Evolutionary conservation across 2,329 filamentous ascomycete genomes (phyloP).

Genomic region (Penicillium sp.): DNA sequence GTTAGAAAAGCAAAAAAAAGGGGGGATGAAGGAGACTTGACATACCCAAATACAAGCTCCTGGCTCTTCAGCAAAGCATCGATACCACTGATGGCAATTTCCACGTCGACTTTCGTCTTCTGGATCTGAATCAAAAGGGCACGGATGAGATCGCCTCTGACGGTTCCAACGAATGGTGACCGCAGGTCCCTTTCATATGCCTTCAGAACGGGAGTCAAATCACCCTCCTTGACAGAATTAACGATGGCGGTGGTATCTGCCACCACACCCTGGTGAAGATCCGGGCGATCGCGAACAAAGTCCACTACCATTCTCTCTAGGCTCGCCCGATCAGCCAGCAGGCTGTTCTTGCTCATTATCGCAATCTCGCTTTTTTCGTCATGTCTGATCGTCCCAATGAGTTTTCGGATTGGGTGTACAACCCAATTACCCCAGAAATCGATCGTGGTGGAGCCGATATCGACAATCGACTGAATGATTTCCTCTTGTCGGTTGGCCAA

Average conservation of each 20-base stretch:
- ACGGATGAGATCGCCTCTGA: conserved; percentile 83
- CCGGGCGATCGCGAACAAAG: conserved; percentile 81
- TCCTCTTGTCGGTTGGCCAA: conserved; percentile 72
- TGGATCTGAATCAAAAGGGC: conserved; percentile 94
- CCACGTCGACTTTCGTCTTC: conserved; percentile 97
- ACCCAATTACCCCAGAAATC: conserved; percentile 99
- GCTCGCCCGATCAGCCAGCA: conserved; percentile 85
- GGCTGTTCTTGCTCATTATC: conserved; percentile 90
- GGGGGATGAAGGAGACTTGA: neutral
- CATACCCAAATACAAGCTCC: conserved; percentile 81
- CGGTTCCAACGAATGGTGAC: conserved; percentile 75
- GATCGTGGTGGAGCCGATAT: conserved; percentile 73
- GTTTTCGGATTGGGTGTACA: conserved; percentile 75
- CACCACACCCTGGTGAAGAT: conserved; percentile 47
- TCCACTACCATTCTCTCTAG: conserved; percentile 98
- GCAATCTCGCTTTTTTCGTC: conserved; percentile 91
- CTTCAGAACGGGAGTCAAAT: conserved; percentile 84
- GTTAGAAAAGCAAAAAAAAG: neutral
- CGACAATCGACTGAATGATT: conserved; percentile 74
- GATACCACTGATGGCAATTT: conserved; percentile 93
- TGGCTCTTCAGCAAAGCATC: conserved; percentile 93
- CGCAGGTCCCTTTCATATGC: conserved; percentile 89
- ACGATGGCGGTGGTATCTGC: conserved; percentile 72
- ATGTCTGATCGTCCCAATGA: conserved; percentile 89
- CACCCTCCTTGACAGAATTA: conserved; percentile 80